A percentile compares a stretch with the other conserved stretches of the same genome.
These are phyloP conservation scores for Cyberlindnera bimundalis DNA, from an alignment of 805 yeast genomes.

Conservation along the genomic window DNA sequence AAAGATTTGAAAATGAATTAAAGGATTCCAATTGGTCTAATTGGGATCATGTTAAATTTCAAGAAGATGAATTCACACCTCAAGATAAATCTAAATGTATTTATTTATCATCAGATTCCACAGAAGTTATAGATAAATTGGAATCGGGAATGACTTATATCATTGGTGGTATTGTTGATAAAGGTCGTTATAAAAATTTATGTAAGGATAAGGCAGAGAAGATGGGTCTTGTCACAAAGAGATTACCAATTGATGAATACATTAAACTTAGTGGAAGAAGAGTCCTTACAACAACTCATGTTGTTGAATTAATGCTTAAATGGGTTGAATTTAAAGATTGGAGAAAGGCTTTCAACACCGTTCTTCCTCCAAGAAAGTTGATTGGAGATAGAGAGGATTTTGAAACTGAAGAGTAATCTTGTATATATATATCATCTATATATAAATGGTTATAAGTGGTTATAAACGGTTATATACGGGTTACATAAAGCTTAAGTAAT, in stretches of 20 bases:
- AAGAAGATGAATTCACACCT: slow-evolving; percentile 27
- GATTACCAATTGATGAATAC: slow-evolving; percentile 83
- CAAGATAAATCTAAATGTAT: slow-evolving; percentile 43
- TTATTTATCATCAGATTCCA: slow-evolving; percentile 87
- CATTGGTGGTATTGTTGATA: slow-evolving; percentile 95
- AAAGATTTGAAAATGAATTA: slow-evolving; percentile 64
- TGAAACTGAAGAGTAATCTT: neutral
- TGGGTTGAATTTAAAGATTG: slow-evolving; percentile 81
- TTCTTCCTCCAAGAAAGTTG: slow-evolving; percentile 74
- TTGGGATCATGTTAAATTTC: slow-evolving; percentile 67
- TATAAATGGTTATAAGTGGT: too few species aligned
- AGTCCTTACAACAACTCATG: slow-evolving; percentile 92
- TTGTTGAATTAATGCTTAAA: slow-evolving; percentile 78
- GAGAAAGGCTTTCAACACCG: slow-evolving; percentile 83
- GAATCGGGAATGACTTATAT: slow-evolving; percentile 74
- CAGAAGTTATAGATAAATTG: slow-evolving; percentile 58
- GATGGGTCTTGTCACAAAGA: slow-evolving; percentile 66
- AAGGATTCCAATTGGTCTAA: slow-evolving; percentile 48
- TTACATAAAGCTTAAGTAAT: too few species aligned
- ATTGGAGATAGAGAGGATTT: slow-evolving; percentile 12
- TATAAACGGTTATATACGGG: too few species aligned
- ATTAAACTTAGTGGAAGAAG: slow-evolving; percentile 80
- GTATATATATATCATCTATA: too few species aligned
- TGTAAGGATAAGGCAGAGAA: slow-evolving; percentile 79
- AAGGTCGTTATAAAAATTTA: slow-evolving; percentile 78